A percentile compares a stretch with the other conserved stretches of the same genome.
Conservation (phyloP, 768 basidiomycete species). For the Lentinula edodes region DNA sequence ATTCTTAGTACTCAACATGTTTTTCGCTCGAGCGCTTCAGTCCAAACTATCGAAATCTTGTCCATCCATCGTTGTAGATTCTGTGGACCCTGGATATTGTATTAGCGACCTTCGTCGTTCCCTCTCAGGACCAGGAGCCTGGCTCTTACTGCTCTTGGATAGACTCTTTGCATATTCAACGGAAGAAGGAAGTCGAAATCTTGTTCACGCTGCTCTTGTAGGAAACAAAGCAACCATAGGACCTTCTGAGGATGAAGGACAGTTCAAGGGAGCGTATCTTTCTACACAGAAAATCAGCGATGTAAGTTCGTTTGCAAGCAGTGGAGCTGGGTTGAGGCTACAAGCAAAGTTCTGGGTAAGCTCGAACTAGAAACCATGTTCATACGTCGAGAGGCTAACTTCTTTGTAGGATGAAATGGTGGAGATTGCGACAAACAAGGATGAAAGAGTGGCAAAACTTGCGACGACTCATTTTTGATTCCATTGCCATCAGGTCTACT, state of each 20-base stretch:
- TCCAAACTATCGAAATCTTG: constrained; percentile 13
- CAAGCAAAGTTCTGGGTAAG: background rate
- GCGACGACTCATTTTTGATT: background rate
- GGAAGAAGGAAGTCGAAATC: constrained; percentile 27
- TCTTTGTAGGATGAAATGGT: background rate
- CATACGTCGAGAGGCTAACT: background rate
- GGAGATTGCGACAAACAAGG: background rate
- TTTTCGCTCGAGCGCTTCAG: constrained; percentile 24
- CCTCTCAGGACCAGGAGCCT: background rate
- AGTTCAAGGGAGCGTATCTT: background rate
- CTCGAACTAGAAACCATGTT: background rate
- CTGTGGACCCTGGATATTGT: constrained; percentile 25
- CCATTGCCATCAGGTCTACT: no score
- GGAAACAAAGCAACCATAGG: background rate
- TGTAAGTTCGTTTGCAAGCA: background rate
- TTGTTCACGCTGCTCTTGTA: constrained; percentile 24
- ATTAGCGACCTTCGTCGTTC: constrained; percentile 17
- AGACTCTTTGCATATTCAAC: constrained; percentile 10
- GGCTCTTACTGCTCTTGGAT: background rate
- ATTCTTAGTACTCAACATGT: constrained; percentile 20
- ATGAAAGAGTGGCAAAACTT: background rate
- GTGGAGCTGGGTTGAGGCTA: background rate
- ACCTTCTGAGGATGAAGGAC: background rate
- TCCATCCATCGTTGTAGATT: constrained; percentile 16
- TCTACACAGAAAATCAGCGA: background rate